Conservation (phyloP, 2,329 filamentous ascomycete species). For the Eurotiales sp. region DNA sequence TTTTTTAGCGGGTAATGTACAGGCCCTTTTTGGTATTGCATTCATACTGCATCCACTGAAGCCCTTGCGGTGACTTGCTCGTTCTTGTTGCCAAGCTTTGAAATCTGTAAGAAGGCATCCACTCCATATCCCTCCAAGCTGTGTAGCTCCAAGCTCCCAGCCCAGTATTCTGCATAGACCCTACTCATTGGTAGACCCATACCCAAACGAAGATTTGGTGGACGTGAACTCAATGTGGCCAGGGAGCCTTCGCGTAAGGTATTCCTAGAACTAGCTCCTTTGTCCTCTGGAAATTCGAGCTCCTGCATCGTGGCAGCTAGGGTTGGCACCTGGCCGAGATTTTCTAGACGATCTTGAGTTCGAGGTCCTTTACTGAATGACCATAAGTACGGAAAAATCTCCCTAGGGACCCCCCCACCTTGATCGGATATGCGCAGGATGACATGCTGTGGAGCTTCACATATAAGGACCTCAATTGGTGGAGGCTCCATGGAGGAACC, state of each 20-base stretch:
- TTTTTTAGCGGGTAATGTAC: too few relatives aligned
- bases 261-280: slow-evolving; percentile 28
- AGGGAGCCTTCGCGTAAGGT: slow-evolving; percentile 62
- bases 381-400: slow-evolving; percentile 87
- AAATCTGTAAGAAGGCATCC: slow-evolving; percentile 93
- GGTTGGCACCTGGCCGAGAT: slow-evolving; percentile 79
- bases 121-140: slow-evolving; percentile 94
- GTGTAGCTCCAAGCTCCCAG: slow-evolving; percentile 83
- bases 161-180: slow-evolving; percentile 98
- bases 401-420: slow-evolving; percentile 83
- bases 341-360: slow-evolving; percentile 71
- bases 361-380: slow-evolving; percentile 92
- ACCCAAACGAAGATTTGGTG: slow-evolving; percentile 80
- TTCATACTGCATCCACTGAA: slow-evolving; percentile 72
- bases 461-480: slow-evolving; percentile 90
- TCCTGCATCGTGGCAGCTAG: slow-evolving; percentile 94
- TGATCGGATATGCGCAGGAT: slow-evolving; percentile 95
- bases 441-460: slow-evolving; percentile 89
- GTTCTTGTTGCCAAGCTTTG: slow-evolving; percentile 95
- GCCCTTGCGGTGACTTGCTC: slow-evolving; percentile 81
- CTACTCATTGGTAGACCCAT: slow-evolving; percentile 92
- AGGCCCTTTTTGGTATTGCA: too few relatives aligned
- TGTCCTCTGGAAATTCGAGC: slow-evolving; percentile 50
- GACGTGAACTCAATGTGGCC: slow-evolving; percentile 72
- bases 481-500: slow-evolving; percentile 54